Evolutionary conservation across 2,329 filamentous ascomycete species (phyloP).

Genomic region (Didymella segeticola): DNA sequence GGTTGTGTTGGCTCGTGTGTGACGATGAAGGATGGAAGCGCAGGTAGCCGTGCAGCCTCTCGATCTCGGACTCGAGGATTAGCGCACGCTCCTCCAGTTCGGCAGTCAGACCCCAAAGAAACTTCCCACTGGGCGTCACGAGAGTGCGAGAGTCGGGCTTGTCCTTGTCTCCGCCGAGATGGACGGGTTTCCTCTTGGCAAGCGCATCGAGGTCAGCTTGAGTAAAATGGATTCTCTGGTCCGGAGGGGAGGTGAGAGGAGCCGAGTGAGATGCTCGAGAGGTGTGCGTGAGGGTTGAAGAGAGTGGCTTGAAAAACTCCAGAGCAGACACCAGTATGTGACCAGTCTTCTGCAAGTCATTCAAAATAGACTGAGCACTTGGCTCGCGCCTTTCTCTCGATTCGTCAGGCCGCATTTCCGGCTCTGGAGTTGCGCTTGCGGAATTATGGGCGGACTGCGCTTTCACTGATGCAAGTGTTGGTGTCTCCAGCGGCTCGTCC

Average conservation of each 20-base stretch:
- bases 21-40: slow-evolving; percentile 37
- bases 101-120: slow-evolving; percentile 72
- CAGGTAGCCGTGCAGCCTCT: slow-evolving; percentile 36
- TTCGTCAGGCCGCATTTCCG: slow-evolving; percentile 30
- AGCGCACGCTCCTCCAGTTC: slow-evolving; percentile 76
- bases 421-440: slow-evolving; percentile 29
- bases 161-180: slow-evolving; percentile 52
- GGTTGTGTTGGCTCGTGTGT: slow-evolving; percentile 20
- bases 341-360: slow-evolving; percentile 48
- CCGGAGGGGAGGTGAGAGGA: slow-evolving; percentile 39
- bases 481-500: slow-evolving; percentile 33
- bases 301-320: slow-evolving; percentile 53
- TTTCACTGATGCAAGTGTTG: slow-evolving; percentile 25
- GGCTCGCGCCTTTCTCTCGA: slow-evolving; percentile 41
- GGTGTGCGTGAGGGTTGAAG: slow-evolving; percentile 42
- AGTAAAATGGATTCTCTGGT: slow-evolving; percentile 46
- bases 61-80: slow-evolving; percentile 64
- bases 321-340: slow-evolving; percentile 49
- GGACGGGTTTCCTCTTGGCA: slow-evolving; percentile 63
- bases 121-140: slow-evolving; percentile 77
- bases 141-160: slow-evolving; percentile 65
- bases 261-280: slow-evolving; percentile 29
- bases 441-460: slow-evolving; percentile 28
- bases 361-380: slow-evolving; percentile 48
- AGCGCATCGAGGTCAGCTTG: slow-evolving; percentile 55